Percentiles rank a stretch among this genome's conserved stretches.
Evolutionary conservation across 1,139 yeast genomes (phyloP).

Genomic region (Suhomyces anneliseae): DNA sequence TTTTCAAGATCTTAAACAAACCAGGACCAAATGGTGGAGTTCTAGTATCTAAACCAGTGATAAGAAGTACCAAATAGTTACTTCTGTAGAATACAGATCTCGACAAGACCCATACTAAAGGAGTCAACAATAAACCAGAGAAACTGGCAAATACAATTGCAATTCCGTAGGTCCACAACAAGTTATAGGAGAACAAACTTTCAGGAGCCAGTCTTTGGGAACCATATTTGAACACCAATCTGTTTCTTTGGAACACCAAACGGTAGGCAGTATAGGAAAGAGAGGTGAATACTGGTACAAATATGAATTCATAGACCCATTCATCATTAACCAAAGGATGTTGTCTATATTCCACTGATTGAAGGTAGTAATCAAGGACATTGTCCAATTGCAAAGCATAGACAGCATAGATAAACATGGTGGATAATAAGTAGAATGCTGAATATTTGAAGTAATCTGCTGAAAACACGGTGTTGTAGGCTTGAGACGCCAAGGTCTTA

Average conservation of each 20-base stretch:
- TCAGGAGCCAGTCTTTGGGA: constrained; percentile 44
- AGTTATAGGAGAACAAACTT: constrained; percentile 36
- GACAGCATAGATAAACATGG: constrained; percentile 33
- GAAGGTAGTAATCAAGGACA: constrained; percentile 29
- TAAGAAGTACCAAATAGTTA: constrained; percentile 24
- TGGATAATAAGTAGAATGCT: constrained; percentile 40
- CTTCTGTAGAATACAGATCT: constrained; percentile 49
- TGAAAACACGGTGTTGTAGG: constrained; percentile 48
- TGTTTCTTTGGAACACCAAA: constrained; percentile 58
- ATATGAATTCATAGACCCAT: constrained; percentile 54
- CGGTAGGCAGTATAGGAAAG: constrained; percentile 55
- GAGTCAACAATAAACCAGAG: constrained; percentile 31
- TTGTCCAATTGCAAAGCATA: constrained; percentile 30
- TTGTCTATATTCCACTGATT: constrained; percentile 50
- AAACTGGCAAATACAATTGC: constrained; percentile 31
- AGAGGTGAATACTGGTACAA: constrained; percentile 38
- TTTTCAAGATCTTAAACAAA: constrained; percentile 32
- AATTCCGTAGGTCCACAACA: constrained; percentile 15
- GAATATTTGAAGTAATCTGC: constrained; percentile 37
- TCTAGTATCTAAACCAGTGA: constrained; percentile 36
- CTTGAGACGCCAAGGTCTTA: constrained; percentile 50
- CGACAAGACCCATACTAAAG: constrained; percentile 47
- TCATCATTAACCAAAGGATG: constrained; percentile 63
- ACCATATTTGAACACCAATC: constrained; percentile 52
- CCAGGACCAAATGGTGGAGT: constrained; percentile 40